These are phyloP conservation scores for Tephrocybe sp. DNA, from an alignment of 768 basidiomycete species.

Conservation along the genomic window DNA sequence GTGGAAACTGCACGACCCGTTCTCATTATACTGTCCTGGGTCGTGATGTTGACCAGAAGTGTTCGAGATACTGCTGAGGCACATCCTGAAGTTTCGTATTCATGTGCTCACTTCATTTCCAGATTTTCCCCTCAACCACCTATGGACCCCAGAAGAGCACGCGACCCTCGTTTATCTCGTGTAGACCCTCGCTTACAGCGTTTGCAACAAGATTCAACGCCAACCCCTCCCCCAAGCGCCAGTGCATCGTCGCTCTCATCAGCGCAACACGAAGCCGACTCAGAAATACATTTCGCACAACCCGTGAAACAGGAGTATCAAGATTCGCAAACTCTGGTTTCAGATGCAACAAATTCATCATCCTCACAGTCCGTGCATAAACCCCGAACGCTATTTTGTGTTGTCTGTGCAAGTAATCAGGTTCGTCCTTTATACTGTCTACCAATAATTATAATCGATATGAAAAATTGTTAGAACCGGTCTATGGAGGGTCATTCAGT, in stretches of 20 bases:
- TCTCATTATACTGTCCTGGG: constrained; percentile 40
- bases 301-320: background rate
- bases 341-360: background rate
- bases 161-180: constrained; percentile 77
- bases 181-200: constrained; percentile 64
- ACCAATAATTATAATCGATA: constrained; percentile 10
- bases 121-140: constrained; percentile 10
- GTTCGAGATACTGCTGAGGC: constrained; percentile 96
- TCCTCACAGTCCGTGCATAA: constrained; percentile 39
- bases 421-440: constrained; percentile 40
- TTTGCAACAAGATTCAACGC: constrained; percentile 36
- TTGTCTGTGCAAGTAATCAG: constrained; percentile 99
- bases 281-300: constrained; percentile 11
- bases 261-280: constrained; percentile 18
- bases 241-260: constrained; percentile 13
- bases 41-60: constrained; percentile 69
- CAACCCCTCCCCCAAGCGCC: constrained; percentile 25
- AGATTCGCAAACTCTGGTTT: constrained; percentile 2
- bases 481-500: constrained; percentile 98
- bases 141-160: constrained; percentile 81
- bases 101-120: constrained; percentile 1
- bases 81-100: constrained; percentile 11
- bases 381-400: constrained; percentile 84
- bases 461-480: constrained; percentile 63
- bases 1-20: constrained; percentile 85